phyloP scores from a whole-genome alignment of 2,329 filamentous ascomycete species.

The Colletotrichum australisinense region DNA sequence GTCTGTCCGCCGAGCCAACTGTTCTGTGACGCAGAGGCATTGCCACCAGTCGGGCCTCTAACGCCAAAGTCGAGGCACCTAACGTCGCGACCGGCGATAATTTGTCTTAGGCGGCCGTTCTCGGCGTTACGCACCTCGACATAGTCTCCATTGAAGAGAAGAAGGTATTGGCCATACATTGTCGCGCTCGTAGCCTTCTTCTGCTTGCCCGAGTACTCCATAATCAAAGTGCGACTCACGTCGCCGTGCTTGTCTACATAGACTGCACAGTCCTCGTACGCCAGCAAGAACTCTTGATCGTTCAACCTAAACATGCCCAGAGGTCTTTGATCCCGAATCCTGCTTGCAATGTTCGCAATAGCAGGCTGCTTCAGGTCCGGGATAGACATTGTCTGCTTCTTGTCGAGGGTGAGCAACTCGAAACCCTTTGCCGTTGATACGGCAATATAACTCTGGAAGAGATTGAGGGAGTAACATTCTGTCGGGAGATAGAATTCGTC shows the following conservation, averaged over 20 bases:
- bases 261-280: conserved; percentile 95
- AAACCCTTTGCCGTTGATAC: conserved; percentile 93
- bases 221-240: conserved; percentile 91
- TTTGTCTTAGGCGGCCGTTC: conserved; percentile 92
- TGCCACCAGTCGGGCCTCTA: conserved; percentile 67
- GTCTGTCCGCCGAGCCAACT: conserved; percentile 45
- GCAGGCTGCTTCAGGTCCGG: conserved; percentile 84
- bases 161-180: conserved; percentile 89
- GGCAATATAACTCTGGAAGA: conserved; percentile 94
- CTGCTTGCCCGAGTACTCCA: conserved; percentile 96
- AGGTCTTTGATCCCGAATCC: conserved; percentile 85
- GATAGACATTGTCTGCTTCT: conserved; percentile 94
- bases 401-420: conserved; percentile 95
- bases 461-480: conserved; percentile 93
- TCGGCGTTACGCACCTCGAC: conserved; percentile 97
- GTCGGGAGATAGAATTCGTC: conserved; percentile 98
- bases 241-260: conserved; percentile 99
- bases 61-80: conserved; percentile 89
- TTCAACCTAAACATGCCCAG: conserved; percentile 97
- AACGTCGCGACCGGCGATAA: conserved; percentile 92
- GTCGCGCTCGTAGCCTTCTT: conserved; percentile 84
- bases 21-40: conserved; percentile 45
- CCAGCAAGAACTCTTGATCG: conserved; percentile 91
- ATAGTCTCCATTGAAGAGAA: conserved; percentile 96
- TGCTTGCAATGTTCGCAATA: conserved; percentile 85